Base-by-base conservation (phyloP, 208 protist species). In the Acanthamoeba lenticulata region DNA sequence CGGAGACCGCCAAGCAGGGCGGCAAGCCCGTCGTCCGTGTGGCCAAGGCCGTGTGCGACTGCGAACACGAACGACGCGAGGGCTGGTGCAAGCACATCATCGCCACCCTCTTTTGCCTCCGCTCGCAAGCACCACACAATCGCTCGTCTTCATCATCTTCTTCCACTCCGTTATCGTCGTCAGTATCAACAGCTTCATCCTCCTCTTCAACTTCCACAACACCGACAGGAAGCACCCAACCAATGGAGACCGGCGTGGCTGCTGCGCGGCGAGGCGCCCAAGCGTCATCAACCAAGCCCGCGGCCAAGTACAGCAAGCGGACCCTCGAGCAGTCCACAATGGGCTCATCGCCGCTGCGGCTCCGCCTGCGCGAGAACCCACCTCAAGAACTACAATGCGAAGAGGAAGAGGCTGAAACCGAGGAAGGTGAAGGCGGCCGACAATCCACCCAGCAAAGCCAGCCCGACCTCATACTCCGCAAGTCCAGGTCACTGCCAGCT, bases 41-140 rank as follows among this genome's bases (percentile, higher is more conserved):
- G 15, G 47, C 13, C 24, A 89, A 55, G 47, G 79, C 79, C 17
- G 45, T 57, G 38, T 89, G 79, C 38, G 32, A 34, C n/a, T 89
- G 79, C 47, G 17, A 21, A 55, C 32, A 89, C n/a, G 36, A 79
- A 40, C n/a, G 32, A 34, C 72, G 29, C 9, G 42, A 89, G 38
- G 79, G 79, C 9, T 89, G 79, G 79, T 89, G 79, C 44, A 89
- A 89, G 44, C 79, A 89, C 47, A 89, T 89, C 21, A 29, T 89
- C 17, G 79, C 79, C 9, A 89, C 79, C 13, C 44, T 89, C 38
- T 89, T 89, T 17, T 89, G 42, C 21, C 21, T 89, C 29, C 19
- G 72, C 11, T 34, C 79, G 29, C 72, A 89, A 52, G 29, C 72
- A 89, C 13, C 13, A 29, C 47, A 34, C 32, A 89, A n/a, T 11